These are phyloP conservation scores for Thecaphora thlaspeos DNA, from an alignment of 1,284 basidiomycete genomes.

Conservation along the genomic window DNA sequence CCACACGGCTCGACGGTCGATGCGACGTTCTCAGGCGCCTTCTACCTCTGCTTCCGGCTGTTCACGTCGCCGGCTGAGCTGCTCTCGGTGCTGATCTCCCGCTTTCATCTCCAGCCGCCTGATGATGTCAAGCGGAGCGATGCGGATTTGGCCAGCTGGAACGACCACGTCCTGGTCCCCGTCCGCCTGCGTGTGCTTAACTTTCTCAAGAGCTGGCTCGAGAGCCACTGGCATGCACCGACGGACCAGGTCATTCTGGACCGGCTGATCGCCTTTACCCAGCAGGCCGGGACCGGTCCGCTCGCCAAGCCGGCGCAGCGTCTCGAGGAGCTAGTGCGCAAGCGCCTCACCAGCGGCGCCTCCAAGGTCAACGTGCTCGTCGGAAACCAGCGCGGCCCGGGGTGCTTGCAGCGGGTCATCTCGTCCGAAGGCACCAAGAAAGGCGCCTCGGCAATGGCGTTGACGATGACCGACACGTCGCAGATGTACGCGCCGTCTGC, in stretches of 20 bases:
- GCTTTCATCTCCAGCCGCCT: slow-evolving; percentile 72
- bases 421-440: slow-evolving; percentile 54
- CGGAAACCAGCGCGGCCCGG: slow-evolving; percentile 27
- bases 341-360: slow-evolving; percentile 25
- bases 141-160: slow-evolving; percentile 73
- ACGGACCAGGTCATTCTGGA: slow-evolving; percentile 61
- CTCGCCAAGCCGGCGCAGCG: slow-evolving; percentile 70
- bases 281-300: slow-evolving; percentile 45
- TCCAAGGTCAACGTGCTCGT: slow-evolving; percentile 34
- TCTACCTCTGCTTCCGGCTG: slow-evolving; percentile 94
- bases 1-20: slow-evolving; percentile 82
- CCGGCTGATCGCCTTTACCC: slow-evolving; percentile 67
- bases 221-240: slow-evolving; percentile 78
- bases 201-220: slow-evolving; percentile 89
- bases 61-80: slow-evolving; percentile 79
- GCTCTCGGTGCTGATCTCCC: slow-evolving; percentile 71
- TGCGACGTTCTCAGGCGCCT: slow-evolving; percentile 77
- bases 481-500: slow-evolving; percentile 43
- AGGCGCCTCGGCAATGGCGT: slow-evolving; percentile 6
- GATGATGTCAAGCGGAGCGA: slow-evolving; percentile 60
- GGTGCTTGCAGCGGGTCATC: slow-evolving; percentile 49
- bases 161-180: slow-evolving; percentile 79
- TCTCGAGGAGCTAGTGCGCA: slow-evolving; percentile 55
- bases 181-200: slow-evolving; percentile 86
- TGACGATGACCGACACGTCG: slow-evolving; percentile 33